Evolutionary conservation across 176 grass and related monocot genomes (phyloP).

Genomic region (Oryza australiensis): DNA sequence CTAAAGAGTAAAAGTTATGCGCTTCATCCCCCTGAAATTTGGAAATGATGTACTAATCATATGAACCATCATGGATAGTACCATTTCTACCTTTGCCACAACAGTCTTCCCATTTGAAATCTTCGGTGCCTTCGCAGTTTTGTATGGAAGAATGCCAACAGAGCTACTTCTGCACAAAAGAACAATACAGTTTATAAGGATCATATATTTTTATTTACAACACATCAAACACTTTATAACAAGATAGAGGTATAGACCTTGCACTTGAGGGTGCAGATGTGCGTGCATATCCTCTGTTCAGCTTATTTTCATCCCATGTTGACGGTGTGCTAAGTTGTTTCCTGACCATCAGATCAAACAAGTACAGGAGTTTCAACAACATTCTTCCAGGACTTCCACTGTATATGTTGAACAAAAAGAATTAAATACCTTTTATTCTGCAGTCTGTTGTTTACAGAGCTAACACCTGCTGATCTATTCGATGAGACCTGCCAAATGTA

Average conservation of each 20-base stretch:
- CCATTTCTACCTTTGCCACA: conserved; percentile 39
- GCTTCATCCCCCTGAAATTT: background rate
- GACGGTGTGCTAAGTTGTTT: conserved; percentile 36
- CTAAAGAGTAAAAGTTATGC: background rate
- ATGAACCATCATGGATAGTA: background rate
- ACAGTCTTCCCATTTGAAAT: conserved; percentile 22
- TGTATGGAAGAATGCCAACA: background rate
- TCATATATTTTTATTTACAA: background rate
- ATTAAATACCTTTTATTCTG: conserved; percentile 54
- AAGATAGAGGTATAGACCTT: conserved; percentile 35
- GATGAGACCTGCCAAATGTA: conserved; percentile 30
- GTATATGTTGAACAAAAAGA: background rate
- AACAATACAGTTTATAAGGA: conserved; percentile 9
- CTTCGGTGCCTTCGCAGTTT: conserved; percentile 33
- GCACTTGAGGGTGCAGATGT: conserved; percentile 33
- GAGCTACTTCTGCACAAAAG: conserved; percentile 47
- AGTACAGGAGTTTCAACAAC: conserved; percentile 26
- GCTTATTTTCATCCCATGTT: conserved; percentile 17
- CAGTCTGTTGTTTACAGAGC: background rate
- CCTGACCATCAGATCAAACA: conserved; percentile 44
- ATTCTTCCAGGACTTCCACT: background rate
- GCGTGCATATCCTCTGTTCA: conserved; percentile 7
- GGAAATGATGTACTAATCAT: background rate
- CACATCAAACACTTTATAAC: background rate
- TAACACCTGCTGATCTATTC: conserved; percentile 16